phyloP scores from a whole-genome alignment of 441 rosid species.

The Adansonia grandidieri region DNA sequence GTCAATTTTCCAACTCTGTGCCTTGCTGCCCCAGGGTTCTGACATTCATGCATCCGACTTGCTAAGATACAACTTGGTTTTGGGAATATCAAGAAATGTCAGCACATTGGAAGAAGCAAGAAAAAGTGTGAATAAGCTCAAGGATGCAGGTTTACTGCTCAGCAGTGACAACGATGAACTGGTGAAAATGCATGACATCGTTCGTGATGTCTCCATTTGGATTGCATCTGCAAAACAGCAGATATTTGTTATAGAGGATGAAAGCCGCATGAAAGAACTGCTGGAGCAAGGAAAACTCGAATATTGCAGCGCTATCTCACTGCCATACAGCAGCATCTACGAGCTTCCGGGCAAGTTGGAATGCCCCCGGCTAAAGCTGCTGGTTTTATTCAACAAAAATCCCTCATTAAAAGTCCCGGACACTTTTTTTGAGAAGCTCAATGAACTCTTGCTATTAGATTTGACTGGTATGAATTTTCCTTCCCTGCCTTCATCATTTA shows the following conservation, averaged over 20 bases:
- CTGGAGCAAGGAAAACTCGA: not conserved
- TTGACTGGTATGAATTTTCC: slow-evolving; percentile 23
- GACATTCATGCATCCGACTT: slow-evolving; percentile 20
- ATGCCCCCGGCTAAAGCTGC: slow-evolving; percentile 34
- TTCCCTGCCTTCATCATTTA: slow-evolving; percentile 35
- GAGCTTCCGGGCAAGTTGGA: slow-evolving; percentile 27
- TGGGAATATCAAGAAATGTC: slow-evolving; percentile 27
- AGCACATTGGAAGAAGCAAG: slow-evolving; percentile 31
- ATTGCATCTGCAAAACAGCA: slow-evolving; percentile 28
- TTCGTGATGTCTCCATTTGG: slow-evolving; percentile 30
- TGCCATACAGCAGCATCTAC: not conserved
- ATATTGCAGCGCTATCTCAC: slow-evolving; percentile 7
- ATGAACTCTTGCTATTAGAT: slow-evolving; percentile 33
- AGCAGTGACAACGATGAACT: not conserved
- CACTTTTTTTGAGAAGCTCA: slow-evolving; percentile 25
- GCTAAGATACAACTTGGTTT: slow-evolving; percentile 32
- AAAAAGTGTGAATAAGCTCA: slow-evolving; percentile 18
- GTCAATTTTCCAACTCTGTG: slow-evolving; percentile 22
- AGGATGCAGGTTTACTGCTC: slow-evolving; percentile 28
- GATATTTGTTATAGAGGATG: not conserved
- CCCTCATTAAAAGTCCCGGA: slow-evolving; percentile 21
- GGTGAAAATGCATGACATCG: slow-evolving; percentile 33
- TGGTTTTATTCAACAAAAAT: not conserved
- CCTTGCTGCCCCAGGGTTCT: slow-evolving; percentile 16
- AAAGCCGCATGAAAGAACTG: not conserved